phyloP scores from a whole-genome alignment of 768 basidiomycete genomes.

The Strobilomyces echinocephalus region DNA sequence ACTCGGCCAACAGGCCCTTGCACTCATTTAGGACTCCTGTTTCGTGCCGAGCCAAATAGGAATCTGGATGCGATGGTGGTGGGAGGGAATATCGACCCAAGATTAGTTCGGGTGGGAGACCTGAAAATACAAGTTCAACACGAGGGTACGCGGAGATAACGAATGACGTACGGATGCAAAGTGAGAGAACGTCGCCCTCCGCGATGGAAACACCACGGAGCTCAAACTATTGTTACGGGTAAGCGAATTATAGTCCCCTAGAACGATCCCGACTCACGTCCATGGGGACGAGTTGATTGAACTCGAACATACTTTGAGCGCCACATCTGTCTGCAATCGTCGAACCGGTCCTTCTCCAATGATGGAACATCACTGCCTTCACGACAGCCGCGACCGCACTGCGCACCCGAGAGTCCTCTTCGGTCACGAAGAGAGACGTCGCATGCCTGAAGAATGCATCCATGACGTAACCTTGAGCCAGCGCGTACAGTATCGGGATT shows the following conservation, averaged over 20 bases:
- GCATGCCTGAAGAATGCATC: background rate
- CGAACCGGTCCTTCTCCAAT: background rate
- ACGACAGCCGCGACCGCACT: background rate
- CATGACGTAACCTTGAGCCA: background rate
- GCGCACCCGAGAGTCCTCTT: background rate
- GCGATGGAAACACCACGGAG: background rate
- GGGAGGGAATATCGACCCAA: background rate
- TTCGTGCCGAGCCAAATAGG: background rate
- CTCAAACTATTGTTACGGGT: background rate
- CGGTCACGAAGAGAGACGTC: background rate
- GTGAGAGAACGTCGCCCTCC: background rate
- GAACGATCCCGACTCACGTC: background rate
- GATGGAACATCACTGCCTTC: background rate
- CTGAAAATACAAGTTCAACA: background rate
- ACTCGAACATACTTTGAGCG: background rate
- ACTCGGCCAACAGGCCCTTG: background rate
- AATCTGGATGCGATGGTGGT: background rate
- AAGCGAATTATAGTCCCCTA: background rate
- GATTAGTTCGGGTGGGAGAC: background rate
- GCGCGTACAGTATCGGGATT: background rate
- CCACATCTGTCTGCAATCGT: slow-evolving; percentile 1
- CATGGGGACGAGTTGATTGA: background rate
- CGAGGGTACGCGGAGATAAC: background rate
- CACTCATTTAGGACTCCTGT: background rate
- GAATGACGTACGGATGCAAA: background rate